Conservation (phyloP, 2,329 filamentous ascomycete genomes). For the Graphilbum fragrans region DNA sequence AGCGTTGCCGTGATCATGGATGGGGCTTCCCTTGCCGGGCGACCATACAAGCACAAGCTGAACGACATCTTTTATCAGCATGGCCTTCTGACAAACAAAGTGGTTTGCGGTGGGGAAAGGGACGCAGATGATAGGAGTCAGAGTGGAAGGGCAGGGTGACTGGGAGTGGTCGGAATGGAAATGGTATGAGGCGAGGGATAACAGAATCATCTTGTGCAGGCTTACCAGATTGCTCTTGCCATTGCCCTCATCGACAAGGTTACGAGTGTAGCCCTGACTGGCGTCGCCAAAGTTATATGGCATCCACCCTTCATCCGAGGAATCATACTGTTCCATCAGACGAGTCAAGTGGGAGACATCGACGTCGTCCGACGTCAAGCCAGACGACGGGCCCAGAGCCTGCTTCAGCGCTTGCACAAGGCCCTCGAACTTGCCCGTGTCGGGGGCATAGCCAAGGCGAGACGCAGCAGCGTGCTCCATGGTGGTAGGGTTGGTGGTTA, state of each 20-base stretch:
- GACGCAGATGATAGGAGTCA: neutral
- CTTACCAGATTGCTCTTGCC: constrained; percentile 42
- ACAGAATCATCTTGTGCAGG: constrained; percentile 2
- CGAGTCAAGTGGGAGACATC: constrained; percentile 58
- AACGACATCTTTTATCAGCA: constrained; percentile 1
- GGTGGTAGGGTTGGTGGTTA: neutral
- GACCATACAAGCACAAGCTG: constrained; percentile 84
- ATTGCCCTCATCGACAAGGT: constrained; percentile 83
- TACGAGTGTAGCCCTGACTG: constrained; percentile 66
- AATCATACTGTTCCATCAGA: constrained; percentile 65
- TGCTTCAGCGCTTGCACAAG: constrained; percentile 64
- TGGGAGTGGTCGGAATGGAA: too few relatives aligned
- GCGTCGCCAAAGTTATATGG: constrained; percentile 63
- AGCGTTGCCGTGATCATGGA: constrained; percentile 81
- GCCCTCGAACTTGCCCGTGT: constrained; percentile 34
- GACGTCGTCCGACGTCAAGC: constrained; percentile 70
- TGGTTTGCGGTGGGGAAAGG: neutral
- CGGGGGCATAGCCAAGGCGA: neutral
- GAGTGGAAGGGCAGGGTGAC: neutral
- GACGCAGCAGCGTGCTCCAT: neutral
- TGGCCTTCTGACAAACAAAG: neutral
- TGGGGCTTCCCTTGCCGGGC: constrained; percentile 68
- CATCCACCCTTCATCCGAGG: constrained; percentile 57
- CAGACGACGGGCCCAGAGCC: constrained; percentile 67
- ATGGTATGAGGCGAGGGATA: too few relatives aligned